Percentiles rank a stretch among this genome's conserved stretches.
These are phyloP conservation scores for Pichia terricola DNA, from an alignment of 1,139 yeast genomes.

Conservation along the genomic window DNA sequence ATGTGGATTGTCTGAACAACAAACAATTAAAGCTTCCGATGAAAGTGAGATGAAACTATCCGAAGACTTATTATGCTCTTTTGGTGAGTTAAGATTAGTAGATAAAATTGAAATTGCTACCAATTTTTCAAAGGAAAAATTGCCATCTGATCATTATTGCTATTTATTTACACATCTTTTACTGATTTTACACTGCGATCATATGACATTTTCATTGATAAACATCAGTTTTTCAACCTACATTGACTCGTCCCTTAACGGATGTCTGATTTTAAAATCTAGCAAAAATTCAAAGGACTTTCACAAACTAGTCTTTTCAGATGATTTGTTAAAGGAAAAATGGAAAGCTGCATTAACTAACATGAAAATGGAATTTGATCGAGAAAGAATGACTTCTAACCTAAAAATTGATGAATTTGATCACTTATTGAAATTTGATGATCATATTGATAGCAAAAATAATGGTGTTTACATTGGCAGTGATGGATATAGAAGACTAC, in stretches of 20 bases:
- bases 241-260: constrained; percentile 12
- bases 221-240: constrained; percentile 10
- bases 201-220: constrained; percentile 6
- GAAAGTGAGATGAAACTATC: constrained; percentile 9
- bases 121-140: neutral
- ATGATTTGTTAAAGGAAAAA: constrained; percentile 23
- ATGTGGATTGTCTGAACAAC: constrained; percentile 12
- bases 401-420: constrained; percentile 20
- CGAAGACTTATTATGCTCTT: constrained; percentile 18
- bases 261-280: constrained; percentile 2
- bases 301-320: constrained; percentile 12
- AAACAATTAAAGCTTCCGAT: constrained; percentile 5
- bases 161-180: constrained; percentile 24
- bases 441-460: neutral
- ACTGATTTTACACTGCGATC: constrained; percentile 10
- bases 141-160: constrained; percentile 19
- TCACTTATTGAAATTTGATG: constrained; percentile 2
- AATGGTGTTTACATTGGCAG: constrained; percentile 7
- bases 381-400: constrained; percentile 24
- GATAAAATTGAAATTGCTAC: constrained; percentile 17
- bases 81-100: constrained; percentile 27
- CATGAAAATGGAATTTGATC: constrained; percentile 22
- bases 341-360: constrained; percentile 30
- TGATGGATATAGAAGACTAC: constrained; percentile 8
- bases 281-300: constrained; percentile 13